These are phyloP conservation scores for Achaetomiella virescens DNA, from an alignment of 495 filamentous ascomycete genomes.

Conservation along the genomic window DNA sequence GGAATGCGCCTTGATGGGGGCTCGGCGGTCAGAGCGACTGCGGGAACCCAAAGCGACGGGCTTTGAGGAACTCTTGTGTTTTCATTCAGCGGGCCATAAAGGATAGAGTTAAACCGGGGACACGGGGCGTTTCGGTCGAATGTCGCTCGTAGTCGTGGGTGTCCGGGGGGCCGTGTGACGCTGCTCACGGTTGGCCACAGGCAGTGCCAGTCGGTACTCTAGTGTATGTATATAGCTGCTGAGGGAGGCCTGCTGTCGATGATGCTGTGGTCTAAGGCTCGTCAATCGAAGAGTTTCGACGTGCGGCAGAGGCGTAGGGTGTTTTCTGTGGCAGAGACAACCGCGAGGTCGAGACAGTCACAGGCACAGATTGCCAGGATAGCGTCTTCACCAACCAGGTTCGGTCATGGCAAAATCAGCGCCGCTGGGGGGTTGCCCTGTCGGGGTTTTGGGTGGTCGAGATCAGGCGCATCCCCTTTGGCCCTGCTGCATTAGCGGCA, in stretches of 20 bases:
- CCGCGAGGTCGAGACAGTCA: neutral
- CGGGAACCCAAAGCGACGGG: neutral
- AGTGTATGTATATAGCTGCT: neutral
- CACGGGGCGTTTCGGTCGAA: neutral
- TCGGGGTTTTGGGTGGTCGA: slow-evolving; percentile 17
- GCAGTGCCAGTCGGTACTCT: no score
- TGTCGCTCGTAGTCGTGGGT: neutral
- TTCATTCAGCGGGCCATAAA: slow-evolving; percentile 2
- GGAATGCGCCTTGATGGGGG: no score
- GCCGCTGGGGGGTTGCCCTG: slow-evolving; percentile 8
- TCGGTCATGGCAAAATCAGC: slow-evolving; percentile 19
- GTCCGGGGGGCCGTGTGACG: neutral
- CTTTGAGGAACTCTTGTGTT: neutral
- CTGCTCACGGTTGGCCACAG: neutral
- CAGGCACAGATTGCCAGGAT: slow-evolving; percentile 11
- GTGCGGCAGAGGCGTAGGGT: neutral
- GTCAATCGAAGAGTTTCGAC: neutral
- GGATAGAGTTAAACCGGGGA: neutral
- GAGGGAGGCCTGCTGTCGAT: neutral
- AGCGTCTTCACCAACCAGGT: slow-evolving; percentile 9
- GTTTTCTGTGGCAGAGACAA: neutral
- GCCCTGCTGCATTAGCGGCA: slow-evolving; percentile 22
- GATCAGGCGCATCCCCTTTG: slow-evolving; percentile 20
- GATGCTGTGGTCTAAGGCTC: neutral
- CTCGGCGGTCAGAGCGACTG: no score